A percentile compares a stretch with the other conserved stretches of the same genome.
These are phyloP conservation scores for Hypericum perforatum DNA, from an alignment of 345 rosid genomes.

Conservation along the genomic window DNA sequence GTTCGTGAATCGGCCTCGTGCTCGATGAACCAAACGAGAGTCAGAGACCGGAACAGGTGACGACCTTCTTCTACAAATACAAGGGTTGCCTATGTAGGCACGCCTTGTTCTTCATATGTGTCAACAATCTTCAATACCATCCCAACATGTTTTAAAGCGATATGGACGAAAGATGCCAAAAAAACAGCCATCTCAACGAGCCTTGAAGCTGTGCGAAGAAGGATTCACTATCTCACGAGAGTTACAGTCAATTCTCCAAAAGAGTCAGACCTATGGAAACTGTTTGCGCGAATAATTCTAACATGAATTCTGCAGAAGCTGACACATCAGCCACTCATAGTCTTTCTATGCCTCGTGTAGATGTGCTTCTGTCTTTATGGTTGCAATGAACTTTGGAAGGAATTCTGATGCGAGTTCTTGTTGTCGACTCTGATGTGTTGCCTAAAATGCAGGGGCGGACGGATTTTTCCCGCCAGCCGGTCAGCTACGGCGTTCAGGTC, in stretches of 20 bases:
- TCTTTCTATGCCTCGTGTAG: no score
- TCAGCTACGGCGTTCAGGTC: no score
- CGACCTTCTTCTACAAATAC: constrained; percentile 33
- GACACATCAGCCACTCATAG: constrained; percentile 18
- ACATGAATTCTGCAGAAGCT: constrained; percentile 21
- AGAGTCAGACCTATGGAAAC: constrained; percentile 21
- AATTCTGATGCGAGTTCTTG: no score
- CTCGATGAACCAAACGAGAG: no score
- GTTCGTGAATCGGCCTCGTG: no score
- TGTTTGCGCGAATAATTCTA: constrained; percentile 21
- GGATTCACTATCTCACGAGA: constrained; percentile 33
- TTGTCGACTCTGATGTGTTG: no score
- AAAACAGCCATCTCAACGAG: constrained; percentile 31
- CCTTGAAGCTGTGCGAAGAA: constrained; percentile 29
- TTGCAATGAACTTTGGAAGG: no score
- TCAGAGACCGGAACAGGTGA: no score
- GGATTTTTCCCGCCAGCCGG: no score
- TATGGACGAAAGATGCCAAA: constrained; percentile 37
- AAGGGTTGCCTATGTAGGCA: constrained; percentile 40
- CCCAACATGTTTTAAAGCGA: constrained; percentile 27
- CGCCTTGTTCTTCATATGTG: constrained; percentile 35
- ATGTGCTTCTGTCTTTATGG: no score
- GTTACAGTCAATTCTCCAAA: constrained; percentile 30
- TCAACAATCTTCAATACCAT: constrained; percentile 26
- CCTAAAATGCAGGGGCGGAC: no score